Conservation (phyloP, 192 early-diverging fungal species). For the Podila verticillata region DNA sequence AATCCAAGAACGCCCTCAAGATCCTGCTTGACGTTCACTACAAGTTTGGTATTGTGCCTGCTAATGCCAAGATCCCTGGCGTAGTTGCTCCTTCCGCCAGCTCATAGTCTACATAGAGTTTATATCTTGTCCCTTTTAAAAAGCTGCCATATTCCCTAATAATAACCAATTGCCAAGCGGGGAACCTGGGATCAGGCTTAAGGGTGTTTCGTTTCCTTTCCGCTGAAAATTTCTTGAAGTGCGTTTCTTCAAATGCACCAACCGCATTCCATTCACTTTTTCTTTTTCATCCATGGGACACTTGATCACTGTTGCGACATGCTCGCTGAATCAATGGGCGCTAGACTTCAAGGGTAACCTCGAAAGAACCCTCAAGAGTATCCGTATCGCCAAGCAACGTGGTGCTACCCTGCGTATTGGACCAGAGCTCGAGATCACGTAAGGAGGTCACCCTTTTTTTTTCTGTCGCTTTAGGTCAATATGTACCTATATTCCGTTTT, state of each 20-base stretch:
- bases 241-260: not conserved
- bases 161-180: too few relatives aligned
- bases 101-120: conserved; percentile 5
- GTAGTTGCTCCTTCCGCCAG: conserved; percentile 1
- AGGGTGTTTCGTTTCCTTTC: too few relatives aligned
- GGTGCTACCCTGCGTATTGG: conserved; percentile 90
- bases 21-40: conserved; percentile 59
- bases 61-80: conserved; percentile 35
- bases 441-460: conserved; percentile 10
- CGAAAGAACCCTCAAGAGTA: conserved; percentile 85
- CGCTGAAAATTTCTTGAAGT: too few relatives aligned
- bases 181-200: too few relatives aligned
- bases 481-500: not conserved
- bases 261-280: not conserved
- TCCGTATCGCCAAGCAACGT: conserved; percentile 79
- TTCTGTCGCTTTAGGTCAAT: not conserved
- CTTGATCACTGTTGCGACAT: conserved; percentile 80
- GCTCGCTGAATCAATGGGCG: conserved; percentile 93
- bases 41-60: conserved; percentile 49
- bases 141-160: too few relatives aligned
- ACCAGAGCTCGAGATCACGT: conserved; percentile 96
- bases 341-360: conserved; percentile 97
- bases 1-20: conserved; percentile 66
- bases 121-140: too few relatives aligned
- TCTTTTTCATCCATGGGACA: conserved; percentile 53